Evolutionary conservation across 768 basidiomycete genomes (phyloP).

Genomic region (Infundibulicybe gibba): DNA sequence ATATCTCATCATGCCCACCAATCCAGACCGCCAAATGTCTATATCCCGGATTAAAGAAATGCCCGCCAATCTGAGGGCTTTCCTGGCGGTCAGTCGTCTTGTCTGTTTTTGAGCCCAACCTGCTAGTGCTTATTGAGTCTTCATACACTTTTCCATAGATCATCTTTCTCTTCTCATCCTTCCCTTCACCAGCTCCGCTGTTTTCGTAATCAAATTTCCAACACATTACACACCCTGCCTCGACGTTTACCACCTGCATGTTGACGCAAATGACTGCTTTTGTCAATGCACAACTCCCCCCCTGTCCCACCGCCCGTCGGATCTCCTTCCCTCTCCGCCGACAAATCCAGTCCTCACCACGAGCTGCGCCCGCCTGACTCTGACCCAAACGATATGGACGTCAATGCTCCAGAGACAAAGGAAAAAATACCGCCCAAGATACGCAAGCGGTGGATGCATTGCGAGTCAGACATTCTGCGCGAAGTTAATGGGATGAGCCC

Average conservation of each 20-base stretch:
- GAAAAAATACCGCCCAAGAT: slow-evolving; percentile 56
- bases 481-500: too few species aligned
- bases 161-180: background rate
- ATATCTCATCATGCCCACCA: too few species aligned
- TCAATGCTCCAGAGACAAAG: slow-evolving; percentile 17
- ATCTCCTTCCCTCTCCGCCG: background rate
- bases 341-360: background rate
- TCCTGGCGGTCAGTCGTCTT: too few species aligned
- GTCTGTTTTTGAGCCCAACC: too few species aligned
- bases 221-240: slow-evolving; percentile 68
- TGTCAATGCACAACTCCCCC: slow-evolving; percentile 27
- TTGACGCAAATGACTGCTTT: slow-evolving; percentile 58
- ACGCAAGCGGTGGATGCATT: too few species aligned
- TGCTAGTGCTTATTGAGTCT: slow-evolving; percentile 61
- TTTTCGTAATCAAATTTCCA: slow-evolving; percentile 62
- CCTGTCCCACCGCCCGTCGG: background rate
- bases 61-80: too few species aligned
- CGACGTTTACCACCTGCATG: slow-evolving; percentile 71
- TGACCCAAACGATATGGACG: too few species aligned
- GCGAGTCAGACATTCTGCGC: too few species aligned
- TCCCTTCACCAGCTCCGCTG: slow-evolving; percentile 36
- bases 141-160: slow-evolving; percentile 59
- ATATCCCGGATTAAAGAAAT: too few species aligned
- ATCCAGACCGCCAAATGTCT: too few species aligned
- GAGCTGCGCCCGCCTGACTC: too few species aligned